Evolutionary conservation across 768 basidiomycete genomes (phyloP), one percentile per base, ranked within the genome.

Genomic region (Psilocybe tampanensis): DNA sequence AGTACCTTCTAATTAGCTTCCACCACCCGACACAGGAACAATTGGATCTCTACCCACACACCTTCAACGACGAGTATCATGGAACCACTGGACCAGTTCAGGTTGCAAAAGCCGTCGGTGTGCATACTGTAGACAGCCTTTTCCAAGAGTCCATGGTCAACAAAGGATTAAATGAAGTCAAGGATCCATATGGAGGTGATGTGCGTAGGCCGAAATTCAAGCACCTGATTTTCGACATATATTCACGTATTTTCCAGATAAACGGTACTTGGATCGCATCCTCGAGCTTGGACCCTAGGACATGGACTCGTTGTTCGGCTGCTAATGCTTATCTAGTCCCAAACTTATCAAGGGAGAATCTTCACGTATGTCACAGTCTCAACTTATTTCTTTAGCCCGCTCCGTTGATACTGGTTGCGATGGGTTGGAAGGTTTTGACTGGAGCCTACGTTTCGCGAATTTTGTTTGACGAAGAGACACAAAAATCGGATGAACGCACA

Each of bases 271-370:
- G 62, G 60, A 66, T 64, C 17, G 59, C 59, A 17, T 53, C 60
- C 13, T 47, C 55, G n/a, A 64, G 52, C 29, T 17, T 64, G 18
- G 62, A 66, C 44, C 65, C 58, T 12, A 58, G 54, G n/a, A 86
- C 85, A 66, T 83, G 82, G 77, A 85, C 82, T 15, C 83, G 86
- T 49, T 86, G 83, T 5, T 87, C 87, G 68, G 74, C 86, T 21
- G 79, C 82, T 56, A 77, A 83, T 2, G 85, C 80, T 4, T 88
- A 87, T 73, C 80, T 86, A 65, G 84, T 87, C 24, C 74, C 81
- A 5, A 80, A 84, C 59, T 70, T 52, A 78, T 13, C 83, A 80
- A 21, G 86, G 85, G 78, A 84, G 69, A 74, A 81, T 12, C 68
- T 80, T 41, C 74, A 77, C 8, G 73, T 80, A 53, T 43, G 82